phyloP scores from a whole-genome alignment of 2,329 filamentous ascomycete species.

The Hortaea werneckii region DNA sequence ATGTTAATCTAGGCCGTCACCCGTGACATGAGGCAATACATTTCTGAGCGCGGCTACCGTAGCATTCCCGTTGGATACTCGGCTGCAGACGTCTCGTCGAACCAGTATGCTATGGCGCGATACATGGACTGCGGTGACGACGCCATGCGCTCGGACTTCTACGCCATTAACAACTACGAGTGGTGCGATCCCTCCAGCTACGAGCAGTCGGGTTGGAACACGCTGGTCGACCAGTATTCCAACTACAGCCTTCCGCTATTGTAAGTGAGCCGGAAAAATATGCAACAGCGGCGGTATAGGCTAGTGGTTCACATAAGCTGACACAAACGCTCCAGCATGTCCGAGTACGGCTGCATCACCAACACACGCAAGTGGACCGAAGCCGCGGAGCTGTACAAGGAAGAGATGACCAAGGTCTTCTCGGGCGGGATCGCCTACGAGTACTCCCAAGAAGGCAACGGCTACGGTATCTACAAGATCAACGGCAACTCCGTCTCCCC shows the following conservation, averaged over 20 bases:
- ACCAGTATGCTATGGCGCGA: constrained; percentile 71
- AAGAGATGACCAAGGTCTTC: constrained; percentile 77
- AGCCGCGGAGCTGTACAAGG: constrained; percentile 64
- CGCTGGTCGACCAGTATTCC: constrained; percentile 76
- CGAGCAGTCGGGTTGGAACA: constrained; percentile 62
- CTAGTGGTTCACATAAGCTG: background rate
- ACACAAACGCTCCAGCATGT: constrained; percentile 28
- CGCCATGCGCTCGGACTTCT: constrained; percentile 75
- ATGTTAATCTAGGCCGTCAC: constrained; percentile 46
- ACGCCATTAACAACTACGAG: constrained; percentile 80
- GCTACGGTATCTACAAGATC: constrained; percentile 69
- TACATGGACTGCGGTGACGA: constrained; percentile 82
- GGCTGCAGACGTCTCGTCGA: constrained; percentile 70
- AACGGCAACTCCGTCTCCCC: constrained; percentile 39
- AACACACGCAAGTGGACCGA: constrained; percentile 75
- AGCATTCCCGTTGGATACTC: constrained; percentile 69
- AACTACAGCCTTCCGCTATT: constrained; percentile 81
- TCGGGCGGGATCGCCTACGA: constrained; percentile 93
- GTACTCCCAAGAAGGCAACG: constrained; percentile 69
- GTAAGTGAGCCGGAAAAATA: constrained; percentile 16
- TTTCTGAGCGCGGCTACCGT: constrained; percentile 58
- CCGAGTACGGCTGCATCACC: constrained; percentile 81
- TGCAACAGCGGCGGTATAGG: background rate
- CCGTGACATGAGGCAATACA: constrained; percentile 70
- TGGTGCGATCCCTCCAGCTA: constrained; percentile 67